Evolutionary conservation across 345 rosid species (phyloP).

Genomic region (Hypericum perforatum): DNA sequence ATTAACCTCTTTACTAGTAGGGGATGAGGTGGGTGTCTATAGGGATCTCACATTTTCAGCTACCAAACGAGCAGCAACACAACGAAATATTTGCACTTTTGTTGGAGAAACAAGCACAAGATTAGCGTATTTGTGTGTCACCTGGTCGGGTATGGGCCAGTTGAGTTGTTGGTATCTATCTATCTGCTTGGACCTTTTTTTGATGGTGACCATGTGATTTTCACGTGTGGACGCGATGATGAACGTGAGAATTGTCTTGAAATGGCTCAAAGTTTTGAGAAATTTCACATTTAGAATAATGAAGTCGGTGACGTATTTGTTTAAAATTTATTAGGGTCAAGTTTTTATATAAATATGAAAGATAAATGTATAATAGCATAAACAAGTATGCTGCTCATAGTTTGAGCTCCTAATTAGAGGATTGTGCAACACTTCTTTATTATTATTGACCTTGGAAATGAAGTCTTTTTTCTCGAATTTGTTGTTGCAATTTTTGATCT

Average conservation of each 20-base stretch:
- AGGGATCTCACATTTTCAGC: slow-evolving; percentile 25
- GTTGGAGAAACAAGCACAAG: slow-evolving; percentile 23
- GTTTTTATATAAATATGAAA: too few relatives aligned
- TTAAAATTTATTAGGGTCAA: too few relatives aligned
- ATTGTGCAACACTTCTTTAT: too few relatives aligned
- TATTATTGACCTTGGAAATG: too few relatives aligned
- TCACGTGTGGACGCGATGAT: slow-evolving; percentile 12
- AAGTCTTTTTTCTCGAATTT: too few relatives aligned
- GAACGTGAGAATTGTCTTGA: too few relatives aligned
- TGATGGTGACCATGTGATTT: slow-evolving; percentile 25
- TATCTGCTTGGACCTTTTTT: slow-evolving; percentile 7
- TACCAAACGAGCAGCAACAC: slow-evolving; percentile 29
- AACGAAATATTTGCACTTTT: slow-evolving; percentile 20
- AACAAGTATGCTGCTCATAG: too few relatives aligned
- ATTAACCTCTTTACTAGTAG: slow-evolving; percentile 1
- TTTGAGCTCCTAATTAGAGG: too few relatives aligned
- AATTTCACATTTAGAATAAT: too few relatives aligned
- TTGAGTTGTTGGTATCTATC: background rate
- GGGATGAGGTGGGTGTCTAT: slow-evolving; percentile 8
- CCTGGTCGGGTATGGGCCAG: slow-evolving; percentile 3
- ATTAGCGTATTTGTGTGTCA: slow-evolving; percentile 12
- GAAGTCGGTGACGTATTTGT: too few relatives aligned
- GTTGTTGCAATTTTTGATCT: too few relatives aligned
- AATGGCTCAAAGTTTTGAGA: slow-evolving; percentile 5
- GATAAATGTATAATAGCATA: too few relatives aligned